phyloP scores from a whole-genome alignment of 148 eudicot genomes.

The Rhododendron henanense region DNA sequence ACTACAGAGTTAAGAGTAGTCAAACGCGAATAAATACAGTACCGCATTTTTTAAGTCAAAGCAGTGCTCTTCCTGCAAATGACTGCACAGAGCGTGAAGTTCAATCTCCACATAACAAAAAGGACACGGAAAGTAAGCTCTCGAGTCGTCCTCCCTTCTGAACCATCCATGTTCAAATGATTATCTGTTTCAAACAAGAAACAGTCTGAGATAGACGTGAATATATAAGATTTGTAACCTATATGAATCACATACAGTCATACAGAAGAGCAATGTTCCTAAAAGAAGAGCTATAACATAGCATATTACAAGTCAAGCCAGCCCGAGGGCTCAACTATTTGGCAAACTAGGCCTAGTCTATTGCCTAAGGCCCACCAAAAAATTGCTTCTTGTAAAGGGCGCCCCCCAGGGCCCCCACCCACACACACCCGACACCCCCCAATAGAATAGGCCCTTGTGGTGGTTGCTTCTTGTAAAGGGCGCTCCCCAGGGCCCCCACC shows the following conservation, averaged over 20 bases:
- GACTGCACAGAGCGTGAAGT: constrained; percentile 53
- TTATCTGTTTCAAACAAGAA: constrained; percentile 41
- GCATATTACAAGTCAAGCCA: not conserved
- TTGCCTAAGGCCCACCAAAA: not conserved
- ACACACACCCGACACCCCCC: not conserved
- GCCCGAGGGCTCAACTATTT: not conserved
- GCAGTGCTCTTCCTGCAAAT: constrained; percentile 91
- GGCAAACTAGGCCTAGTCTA: not conserved
- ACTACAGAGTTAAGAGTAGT: not conserved
- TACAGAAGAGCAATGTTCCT: not conserved
- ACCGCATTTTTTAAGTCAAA: constrained; percentile 84
- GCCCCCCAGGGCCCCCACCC: not conserved
- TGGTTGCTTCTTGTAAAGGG: not conserved
- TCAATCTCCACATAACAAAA: constrained; percentile 84
- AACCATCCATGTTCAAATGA: constrained; percentile 38
- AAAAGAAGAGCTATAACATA: not conserved
- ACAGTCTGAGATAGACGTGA: not conserved
- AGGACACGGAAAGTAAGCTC: constrained; percentile 84
- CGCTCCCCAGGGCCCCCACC: not conserved
- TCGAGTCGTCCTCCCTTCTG: constrained; percentile 60
- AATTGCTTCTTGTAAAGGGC: not conserved
- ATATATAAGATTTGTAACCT: not conserved
- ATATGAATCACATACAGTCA: not conserved
- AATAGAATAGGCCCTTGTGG: not conserved
- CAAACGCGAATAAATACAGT: constrained; percentile 10